Conservation (phyloP, 2,329 filamentous ascomycete genomes). For the Nothophoma quercina region DNA sequence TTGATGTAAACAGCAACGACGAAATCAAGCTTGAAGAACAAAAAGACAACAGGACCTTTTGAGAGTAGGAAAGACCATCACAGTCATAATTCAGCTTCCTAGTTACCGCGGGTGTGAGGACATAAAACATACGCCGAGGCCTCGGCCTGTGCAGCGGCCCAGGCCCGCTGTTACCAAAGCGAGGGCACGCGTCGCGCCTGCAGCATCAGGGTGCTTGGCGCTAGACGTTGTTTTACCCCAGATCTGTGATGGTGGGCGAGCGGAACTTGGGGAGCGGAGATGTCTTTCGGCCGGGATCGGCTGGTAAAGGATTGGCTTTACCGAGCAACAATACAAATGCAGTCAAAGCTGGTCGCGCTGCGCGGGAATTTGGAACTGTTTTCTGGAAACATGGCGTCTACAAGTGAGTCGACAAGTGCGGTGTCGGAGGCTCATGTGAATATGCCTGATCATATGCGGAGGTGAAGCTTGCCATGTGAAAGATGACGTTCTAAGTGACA, state of each 20-base stretch:
- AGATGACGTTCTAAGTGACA: constrained; percentile 40
- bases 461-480: constrained; percentile 39
- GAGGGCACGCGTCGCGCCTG: constrained; percentile 31
- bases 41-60: constrained; percentile 15
- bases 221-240: constrained; percentile 35
- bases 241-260: constrained; percentile 45
- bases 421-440: constrained; percentile 8
- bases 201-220: constrained; percentile 29
- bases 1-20: constrained; percentile 7
- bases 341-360: not conserved
- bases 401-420: constrained; percentile 14
- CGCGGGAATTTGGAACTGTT: not conserved
- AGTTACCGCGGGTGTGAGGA: constrained; percentile 45
- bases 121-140: constrained; percentile 38
- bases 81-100: constrained; percentile 34
- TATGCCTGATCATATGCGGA: constrained; percentile 1
- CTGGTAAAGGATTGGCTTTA: constrained; percentile 22
- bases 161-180: constrained; percentile 18
- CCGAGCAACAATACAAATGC: constrained; percentile 9
- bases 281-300: constrained; percentile 42
- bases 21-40: constrained; percentile 2
- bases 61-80: constrained; percentile 24
- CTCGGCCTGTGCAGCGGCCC: constrained; percentile 38
- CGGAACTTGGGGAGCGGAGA: constrained; percentile 37
- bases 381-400: constrained; percentile 8